Base-by-base conservation (phyloP, 805 yeast species). In the Candida lessepsii region DNA sequence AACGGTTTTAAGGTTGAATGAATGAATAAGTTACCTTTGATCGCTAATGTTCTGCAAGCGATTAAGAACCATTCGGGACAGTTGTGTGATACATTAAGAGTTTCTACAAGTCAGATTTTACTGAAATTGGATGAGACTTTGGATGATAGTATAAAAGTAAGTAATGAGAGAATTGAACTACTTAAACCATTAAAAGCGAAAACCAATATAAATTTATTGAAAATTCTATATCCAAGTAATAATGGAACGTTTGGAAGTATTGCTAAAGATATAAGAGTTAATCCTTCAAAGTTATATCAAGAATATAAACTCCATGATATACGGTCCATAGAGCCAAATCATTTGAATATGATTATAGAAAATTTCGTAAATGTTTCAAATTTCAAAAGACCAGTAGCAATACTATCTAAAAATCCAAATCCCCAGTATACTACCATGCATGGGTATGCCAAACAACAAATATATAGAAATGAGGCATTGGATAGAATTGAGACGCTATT, bases 311-410 rank as follows among this genome's bases (percentile, higher is more conserved):
- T 33, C 26, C 14, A 30, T 37, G 37, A 49, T 13, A 34, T 58
- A 54, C 21, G 49, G 44, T 6, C 55, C 29, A 41, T 68, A 33
- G 45, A 42, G 10, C 54, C 57, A 14, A 31, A 47, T 1, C 61
- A 61, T 31, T 51, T 67, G 15, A 58, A 62, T 37, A 51, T 45
- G 5, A 60, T 69, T 24, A 43, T 67, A 31, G 37, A 36, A 5
- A 47, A 44, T 29, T 54, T 66, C 29, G 42, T 59, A n/a, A 27
- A 44, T 3, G 50, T 48, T 18, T 46, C 64, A 13, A 50, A 54
- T 28, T 63, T 61, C 40, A 46, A 53, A 29, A 49, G 51, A 37
- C 66, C 70, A 7, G 56, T 52, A 19, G 39, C 48, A 3, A 45
- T 57, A n/a, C 4, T 48, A 46, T 4, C 25, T 5, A 31, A 20